A percentile compares a stretch with the other conserved stretches of the same genome.
phyloP scores from a whole-genome alignment of 345 rosid genomes.

The Ceriops zippeliana region DNA sequence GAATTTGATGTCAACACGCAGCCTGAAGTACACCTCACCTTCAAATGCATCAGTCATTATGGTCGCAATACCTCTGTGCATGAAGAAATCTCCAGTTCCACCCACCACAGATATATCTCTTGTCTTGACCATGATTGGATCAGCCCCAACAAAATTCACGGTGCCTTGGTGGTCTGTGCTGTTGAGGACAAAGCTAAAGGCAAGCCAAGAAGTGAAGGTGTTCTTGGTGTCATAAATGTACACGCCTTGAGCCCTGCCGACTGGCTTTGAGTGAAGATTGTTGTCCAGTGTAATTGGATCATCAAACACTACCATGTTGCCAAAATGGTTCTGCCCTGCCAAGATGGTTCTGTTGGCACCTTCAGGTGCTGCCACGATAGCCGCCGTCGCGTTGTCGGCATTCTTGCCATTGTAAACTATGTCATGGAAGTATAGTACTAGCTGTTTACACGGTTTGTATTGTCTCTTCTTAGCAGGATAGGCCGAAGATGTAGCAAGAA shows the following conservation, averaged over 20 bases:
- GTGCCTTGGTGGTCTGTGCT: constrained; percentile 32
- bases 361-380: constrained; percentile 41
- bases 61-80: constrained; percentile 50
- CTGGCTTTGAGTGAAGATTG: constrained; percentile 36
- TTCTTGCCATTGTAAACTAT: constrained; percentile 48
- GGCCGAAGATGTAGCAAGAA: constrained; percentile 9
- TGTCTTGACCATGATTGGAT: constrained; percentile 36
- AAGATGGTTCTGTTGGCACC: constrained; percentile 33
- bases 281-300: constrained; percentile 53
- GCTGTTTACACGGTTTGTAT: constrained; percentile 35
- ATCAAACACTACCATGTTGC: constrained; percentile 44
- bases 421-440: constrained; percentile 46
- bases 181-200: constrained; percentile 43
- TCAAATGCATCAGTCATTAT: constrained; percentile 42
- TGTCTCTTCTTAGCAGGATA: neutral
- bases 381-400: constrained; percentile 38
- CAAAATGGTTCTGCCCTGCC: constrained; percentile 36
- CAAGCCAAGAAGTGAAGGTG: constrained; percentile 49
- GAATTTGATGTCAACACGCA: constrained; percentile 38
- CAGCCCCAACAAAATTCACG: constrained; percentile 42
- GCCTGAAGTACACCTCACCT: constrained; percentile 42
- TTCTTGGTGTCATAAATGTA: constrained; percentile 40
- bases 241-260: constrained; percentile 51
- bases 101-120: constrained; percentile 48
- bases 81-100: constrained; percentile 51